Evolutionary conservation across 805 yeast genomes (phyloP).

Genomic region (Ogataea corticis): DNA sequence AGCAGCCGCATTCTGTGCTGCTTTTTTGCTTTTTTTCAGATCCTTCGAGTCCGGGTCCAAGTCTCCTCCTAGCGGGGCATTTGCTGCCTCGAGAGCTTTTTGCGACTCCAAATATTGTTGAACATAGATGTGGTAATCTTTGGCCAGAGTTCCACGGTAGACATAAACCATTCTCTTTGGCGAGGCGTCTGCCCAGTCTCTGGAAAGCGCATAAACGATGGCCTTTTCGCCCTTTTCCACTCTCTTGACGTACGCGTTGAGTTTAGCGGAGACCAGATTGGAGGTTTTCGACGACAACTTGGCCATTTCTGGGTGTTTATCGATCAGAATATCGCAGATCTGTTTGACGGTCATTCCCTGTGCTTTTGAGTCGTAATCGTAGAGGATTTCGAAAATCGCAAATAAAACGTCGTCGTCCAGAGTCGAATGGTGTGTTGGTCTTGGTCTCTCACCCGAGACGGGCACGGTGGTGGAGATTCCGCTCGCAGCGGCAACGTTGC

Average conservation of each 20-base stretch:
- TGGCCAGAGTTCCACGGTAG: constrained; percentile 73
- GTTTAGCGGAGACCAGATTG: constrained; percentile 76
- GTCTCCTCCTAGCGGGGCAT: constrained; percentile 7
- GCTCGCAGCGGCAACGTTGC: constrained; percentile 57
- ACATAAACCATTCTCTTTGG: constrained; percentile 89
- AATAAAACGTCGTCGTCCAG: constrained; percentile 74
- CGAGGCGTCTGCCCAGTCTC: constrained; percentile 91
- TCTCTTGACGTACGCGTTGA: constrained; percentile 82
- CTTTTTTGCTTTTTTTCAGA: constrained; percentile 18
- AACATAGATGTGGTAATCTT: constrained; percentile 75
- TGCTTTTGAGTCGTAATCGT: constrained; percentile 65
- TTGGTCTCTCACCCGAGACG: constrained; percentile 73
- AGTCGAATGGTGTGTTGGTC: constrained; percentile 65
- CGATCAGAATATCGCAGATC: constrained; percentile 72
- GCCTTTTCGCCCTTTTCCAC: constrained; percentile 81
- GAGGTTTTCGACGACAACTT: constrained; percentile 78
- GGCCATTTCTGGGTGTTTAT: constrained; percentile 82
- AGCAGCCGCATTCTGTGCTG: constrained; percentile 16
- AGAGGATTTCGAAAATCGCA: constrained; percentile 72
- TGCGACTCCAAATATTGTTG: constrained; percentile 60
- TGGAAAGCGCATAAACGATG: constrained; percentile 69
- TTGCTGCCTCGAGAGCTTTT: constrained; percentile 33
- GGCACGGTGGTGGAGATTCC: constrained; percentile 80
- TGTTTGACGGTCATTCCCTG: constrained; percentile 90
- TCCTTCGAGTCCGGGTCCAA: constrained; percentile 19